Conservation (phyloP, 768 basidiomycete genomes). For the Kwoniella dejecticola region DNA sequence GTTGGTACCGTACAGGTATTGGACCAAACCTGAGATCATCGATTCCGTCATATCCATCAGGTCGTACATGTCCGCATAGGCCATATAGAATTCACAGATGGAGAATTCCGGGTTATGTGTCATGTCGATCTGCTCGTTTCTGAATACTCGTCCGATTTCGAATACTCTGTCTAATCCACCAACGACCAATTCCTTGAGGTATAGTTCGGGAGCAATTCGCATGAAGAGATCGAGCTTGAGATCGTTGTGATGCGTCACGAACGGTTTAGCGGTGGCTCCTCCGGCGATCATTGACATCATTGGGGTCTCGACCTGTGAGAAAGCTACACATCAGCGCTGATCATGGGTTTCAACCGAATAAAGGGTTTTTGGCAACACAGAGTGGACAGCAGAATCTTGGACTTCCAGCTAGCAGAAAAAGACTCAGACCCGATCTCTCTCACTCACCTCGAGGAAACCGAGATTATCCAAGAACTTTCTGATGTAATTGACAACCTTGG, state of each 20-base stretch:
- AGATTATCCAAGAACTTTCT: conserved; percentile 83
- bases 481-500: conserved; percentile 87
- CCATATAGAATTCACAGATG: conserved; percentile 99
- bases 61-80: conserved; percentile 98
- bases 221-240: conserved; percentile 94
- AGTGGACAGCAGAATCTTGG: conserved; percentile 40
- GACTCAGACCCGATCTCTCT: too few relatives aligned
- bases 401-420: too few relatives aligned
- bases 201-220: conserved; percentile 95
- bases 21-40: conserved; percentile 87
- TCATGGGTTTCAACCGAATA: background rate
- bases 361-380: too few relatives aligned
- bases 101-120: conserved; percentile 99
- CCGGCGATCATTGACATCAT: conserved; percentile 96
- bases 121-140: conserved; percentile 97
- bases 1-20: conserved; percentile 69
- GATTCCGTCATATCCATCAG: conserved; percentile 95
- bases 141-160: conserved; percentile 96
- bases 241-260: conserved; percentile 98
- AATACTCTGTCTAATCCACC: conserved; percentile 97
- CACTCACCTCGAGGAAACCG: conserved; percentile 80
- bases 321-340: background rate
- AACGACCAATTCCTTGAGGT: conserved; percentile 95
- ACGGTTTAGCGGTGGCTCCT: conserved; percentile 97
- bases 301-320: conserved; percentile 79